These are phyloP conservation scores for Entelexis sorbosivorans DNA, from an alignment of 1,139 yeast genomes.

Conservation along the genomic window DNA sequence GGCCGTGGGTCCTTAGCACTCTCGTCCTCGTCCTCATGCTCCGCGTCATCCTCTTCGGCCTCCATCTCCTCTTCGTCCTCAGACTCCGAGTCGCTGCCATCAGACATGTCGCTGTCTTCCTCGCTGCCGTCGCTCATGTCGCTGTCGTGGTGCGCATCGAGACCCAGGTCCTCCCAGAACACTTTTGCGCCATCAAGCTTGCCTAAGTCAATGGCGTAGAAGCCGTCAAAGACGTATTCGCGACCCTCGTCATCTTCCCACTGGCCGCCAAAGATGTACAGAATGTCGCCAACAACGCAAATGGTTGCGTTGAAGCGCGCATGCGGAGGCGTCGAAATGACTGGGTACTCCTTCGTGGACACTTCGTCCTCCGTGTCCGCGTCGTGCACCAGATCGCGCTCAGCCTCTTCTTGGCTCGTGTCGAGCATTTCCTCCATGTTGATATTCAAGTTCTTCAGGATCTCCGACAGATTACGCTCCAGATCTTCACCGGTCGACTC, in stretches of 20 bases:
- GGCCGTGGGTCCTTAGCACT: conserved; percentile 78
- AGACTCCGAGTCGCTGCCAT: conserved; percentile 36
- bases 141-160: conserved; percentile 47
- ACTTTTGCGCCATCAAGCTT: conserved; percentile 80
- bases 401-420: conserved; percentile 20
- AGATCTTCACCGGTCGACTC: conserved; percentile 58
- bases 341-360: conserved; percentile 42
- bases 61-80: conserved; percentile 43
- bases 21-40: conserved; percentile 23
- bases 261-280: conserved; percentile 85
- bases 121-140: conserved; percentile 44
- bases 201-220: conserved; percentile 77
- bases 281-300: conserved; percentile 72
- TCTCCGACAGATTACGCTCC: conserved; percentile 51
- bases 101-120: conserved; percentile 40
- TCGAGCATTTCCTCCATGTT: conserved; percentile 42
- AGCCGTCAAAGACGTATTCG: conserved; percentile 72
- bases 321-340: conserved; percentile 60
- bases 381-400: conserved; percentile 33
- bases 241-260: conserved; percentile 75
- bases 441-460: conserved; percentile 58
- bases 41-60: conserved; percentile 46
- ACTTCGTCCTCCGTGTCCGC: conserved; percentile 32
- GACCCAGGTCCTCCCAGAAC: conserved; percentile 76
- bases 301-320: conserved; percentile 79